These are phyloP conservation scores for Juncus inflexus DNA, from an alignment of 176 grass and related monocot genomes.

Conservation along the genomic window DNA sequence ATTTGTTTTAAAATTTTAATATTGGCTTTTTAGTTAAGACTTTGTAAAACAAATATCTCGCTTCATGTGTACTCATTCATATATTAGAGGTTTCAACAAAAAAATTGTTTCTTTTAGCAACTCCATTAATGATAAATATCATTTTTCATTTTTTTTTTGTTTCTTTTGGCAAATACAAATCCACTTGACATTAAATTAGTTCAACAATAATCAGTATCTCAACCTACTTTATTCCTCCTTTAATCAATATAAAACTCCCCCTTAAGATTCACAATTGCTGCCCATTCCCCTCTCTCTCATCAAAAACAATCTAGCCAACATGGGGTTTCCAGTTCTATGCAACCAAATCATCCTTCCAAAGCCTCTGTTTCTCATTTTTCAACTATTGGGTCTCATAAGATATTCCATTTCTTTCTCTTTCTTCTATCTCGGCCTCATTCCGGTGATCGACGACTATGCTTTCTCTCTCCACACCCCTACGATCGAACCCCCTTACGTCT, in stretches of 20 bases:
- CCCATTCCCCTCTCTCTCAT: neutral
- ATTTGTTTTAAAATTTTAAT: too few relatives aligned
- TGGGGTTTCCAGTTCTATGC: constrained; percentile 80
- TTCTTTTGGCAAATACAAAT: too few relatives aligned
- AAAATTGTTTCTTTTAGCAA: too few relatives aligned
- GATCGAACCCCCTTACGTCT: constrained; percentile 11
- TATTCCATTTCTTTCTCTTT: constrained; percentile 42
- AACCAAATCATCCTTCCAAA: constrained; percentile 71
- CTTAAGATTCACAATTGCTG: neutral
- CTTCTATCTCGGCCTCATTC: constrained; percentile 43
- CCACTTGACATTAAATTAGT: neutral
- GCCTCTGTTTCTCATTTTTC: constrained; percentile 62
- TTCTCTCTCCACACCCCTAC: constrained; percentile 16
- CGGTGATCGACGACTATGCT: constrained; percentile 37
- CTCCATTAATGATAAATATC: too few relatives aligned
- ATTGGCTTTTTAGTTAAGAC: too few relatives aligned
- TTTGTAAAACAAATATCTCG: too few relatives aligned
- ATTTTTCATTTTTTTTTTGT: too few relatives aligned
- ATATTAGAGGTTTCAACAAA: too few relatives aligned
- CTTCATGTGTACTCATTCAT: too few relatives aligned
- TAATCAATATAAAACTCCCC: constrained; percentile 1
- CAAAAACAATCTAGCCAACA: neutral
- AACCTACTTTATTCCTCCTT: neutral
- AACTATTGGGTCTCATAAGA: constrained; percentile 48
- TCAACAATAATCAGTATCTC: neutral